A percentile compares a stretch with the other conserved stretches of the same genome.
These are phyloP conservation scores for Penicillium sp. DNA, from an alignment of 2,329 filamentous ascomycete genomes.

Conservation along the genomic window DNA sequence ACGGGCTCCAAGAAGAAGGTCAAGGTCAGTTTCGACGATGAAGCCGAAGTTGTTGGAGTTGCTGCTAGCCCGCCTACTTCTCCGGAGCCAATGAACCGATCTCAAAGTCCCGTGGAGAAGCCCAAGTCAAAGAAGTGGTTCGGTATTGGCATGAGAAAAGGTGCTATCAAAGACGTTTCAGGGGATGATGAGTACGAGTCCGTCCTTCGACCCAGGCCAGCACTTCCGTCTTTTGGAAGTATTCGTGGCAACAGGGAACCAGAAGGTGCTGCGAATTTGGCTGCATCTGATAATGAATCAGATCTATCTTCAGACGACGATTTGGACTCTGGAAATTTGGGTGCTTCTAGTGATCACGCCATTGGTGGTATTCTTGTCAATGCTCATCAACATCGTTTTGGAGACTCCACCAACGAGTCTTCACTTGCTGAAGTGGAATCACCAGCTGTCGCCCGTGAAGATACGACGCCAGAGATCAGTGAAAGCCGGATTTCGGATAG, in stretches of 20 bases:
- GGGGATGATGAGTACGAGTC: conserved; percentile 52
- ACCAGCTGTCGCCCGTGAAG: neutral
- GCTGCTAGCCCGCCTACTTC: conserved; percentile 40
- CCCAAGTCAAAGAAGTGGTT: conserved; percentile 36
- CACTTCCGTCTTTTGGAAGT: conserved; percentile 61
- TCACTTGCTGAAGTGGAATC: neutral
- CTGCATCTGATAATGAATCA: conserved; percentile 28
- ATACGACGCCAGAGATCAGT: neutral
- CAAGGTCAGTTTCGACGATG: conserved; percentile 67
- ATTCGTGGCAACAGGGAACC: conserved; percentile 45
- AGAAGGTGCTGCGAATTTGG: conserved; percentile 12
- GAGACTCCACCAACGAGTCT: neutral
- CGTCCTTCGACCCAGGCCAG: conserved; percentile 55
- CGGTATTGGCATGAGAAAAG: conserved; percentile 31
- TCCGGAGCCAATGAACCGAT: conserved; percentile 30
- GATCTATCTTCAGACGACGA: conserved; percentile 44
- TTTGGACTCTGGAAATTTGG: conserved; percentile 26
- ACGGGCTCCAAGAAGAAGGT: conserved; percentile 50
- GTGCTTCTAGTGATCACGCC: conserved; percentile 50
- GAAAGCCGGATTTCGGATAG: neutral
- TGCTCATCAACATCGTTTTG: conserved; percentile 17
- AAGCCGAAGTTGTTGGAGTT: conserved; percentile 47
- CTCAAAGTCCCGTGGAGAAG: conserved; percentile 32
- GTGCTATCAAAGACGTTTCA: conserved; percentile 21
- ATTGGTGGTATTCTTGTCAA: conserved; percentile 50